A percentile compares a stretch with the other conserved stretches of the same genome.
These are phyloP conservation scores for Priceomyces medius DNA, from an alignment of 805 yeast genomes.

Conservation along the genomic window DNA sequence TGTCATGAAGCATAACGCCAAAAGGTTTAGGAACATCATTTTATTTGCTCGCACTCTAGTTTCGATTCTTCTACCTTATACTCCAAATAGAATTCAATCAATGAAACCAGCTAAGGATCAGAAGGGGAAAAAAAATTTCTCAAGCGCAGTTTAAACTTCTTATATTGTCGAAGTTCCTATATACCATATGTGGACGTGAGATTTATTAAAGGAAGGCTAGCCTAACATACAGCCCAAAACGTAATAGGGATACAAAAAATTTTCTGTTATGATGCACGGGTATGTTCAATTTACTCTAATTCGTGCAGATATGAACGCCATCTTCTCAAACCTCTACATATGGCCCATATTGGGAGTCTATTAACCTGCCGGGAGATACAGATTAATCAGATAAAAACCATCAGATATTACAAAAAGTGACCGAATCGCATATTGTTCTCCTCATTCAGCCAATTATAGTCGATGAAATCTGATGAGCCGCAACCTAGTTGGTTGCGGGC, in stretches of 20 bases:
- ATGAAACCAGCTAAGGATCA: slow-evolving; percentile 13
- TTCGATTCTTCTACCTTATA: slow-evolving; percentile 7
- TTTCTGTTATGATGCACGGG: background rate
- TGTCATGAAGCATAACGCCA: slow-evolving; percentile 12
- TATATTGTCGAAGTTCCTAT: background rate
- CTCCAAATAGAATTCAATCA: slow-evolving; percentile 10
- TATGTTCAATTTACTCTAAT: background rate
- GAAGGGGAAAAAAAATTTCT: slow-evolving; percentile 11
- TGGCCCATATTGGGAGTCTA: background rate
- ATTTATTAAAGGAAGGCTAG: background rate
- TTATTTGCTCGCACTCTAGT: slow-evolving; percentile 10
- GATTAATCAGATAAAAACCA: slow-evolving; percentile 4
- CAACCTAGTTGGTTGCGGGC: too few relatives aligned
- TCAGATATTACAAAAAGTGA: background rate
- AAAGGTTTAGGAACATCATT: slow-evolving; percentile 7
- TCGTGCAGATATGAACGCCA: background rate
- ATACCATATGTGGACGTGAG: too few relatives aligned
- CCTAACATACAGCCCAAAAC: background rate
- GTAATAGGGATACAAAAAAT: background rate
- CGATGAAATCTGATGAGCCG: too few relatives aligned
- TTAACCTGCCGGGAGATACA: background rate
- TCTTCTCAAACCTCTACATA: slow-evolving; percentile 1
- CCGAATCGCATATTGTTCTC: slow-evolving; percentile 4
- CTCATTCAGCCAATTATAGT: slow-evolving; percentile 3
- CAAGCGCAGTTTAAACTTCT: slow-evolving; percentile 2